Percentiles rank a stretch among this genome's conserved stretches.
Evolutionary conservation across 495 filamentous ascomycete species (phyloP).

Genomic region (Geoglossum glabrum): DNA sequence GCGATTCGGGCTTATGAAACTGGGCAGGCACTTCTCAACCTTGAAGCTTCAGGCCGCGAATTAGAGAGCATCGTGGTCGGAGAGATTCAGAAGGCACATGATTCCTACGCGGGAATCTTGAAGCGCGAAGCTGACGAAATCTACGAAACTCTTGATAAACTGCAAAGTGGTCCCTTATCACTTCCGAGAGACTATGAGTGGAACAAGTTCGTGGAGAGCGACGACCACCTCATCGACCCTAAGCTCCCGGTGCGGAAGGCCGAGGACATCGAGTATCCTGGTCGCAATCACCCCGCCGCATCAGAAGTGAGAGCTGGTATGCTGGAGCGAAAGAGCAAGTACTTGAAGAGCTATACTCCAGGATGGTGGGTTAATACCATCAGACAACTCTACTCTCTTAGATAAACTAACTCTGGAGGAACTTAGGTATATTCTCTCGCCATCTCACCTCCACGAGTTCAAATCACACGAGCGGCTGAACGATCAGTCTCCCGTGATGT

Average conservation of each 20-base stretch:
- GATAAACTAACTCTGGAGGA: constrained; percentile 8
- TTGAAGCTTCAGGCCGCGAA: constrained; percentile 86
- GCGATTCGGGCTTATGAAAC: constrained; percentile 6
- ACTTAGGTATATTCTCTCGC: constrained; percentile 78
- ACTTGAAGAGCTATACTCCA: constrained; percentile 91
- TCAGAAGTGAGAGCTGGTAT: constrained; percentile 75
- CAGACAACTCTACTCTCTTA: not conserved
- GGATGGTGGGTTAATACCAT: constrained; percentile 51
- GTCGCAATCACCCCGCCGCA: constrained; percentile 69
- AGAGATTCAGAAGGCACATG: constrained; percentile 95
- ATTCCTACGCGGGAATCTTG: constrained; percentile 71
- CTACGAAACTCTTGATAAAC: constrained; percentile 56
- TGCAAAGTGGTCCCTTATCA: constrained; percentile 63
- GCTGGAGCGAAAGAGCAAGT: constrained; percentile 95
- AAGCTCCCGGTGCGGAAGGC: constrained; percentile 54
- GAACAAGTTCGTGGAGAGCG: constrained; percentile 60
- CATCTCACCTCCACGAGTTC: constrained; percentile 95
- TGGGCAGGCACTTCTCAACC: constrained; percentile 69
- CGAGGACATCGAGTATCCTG: constrained; percentile 84
- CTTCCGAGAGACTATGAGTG: constrained; percentile 90
- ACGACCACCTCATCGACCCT: constrained; percentile 78
- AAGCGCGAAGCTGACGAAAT: constrained; percentile 73
- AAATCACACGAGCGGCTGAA: constrained; percentile 63
- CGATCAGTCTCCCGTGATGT: constrained; percentile 75
- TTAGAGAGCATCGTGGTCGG: constrained; percentile 87